Evolutionary conservation across 169 alveolate genomes (phyloP).

Genomic region (Cryptosporidium sp.): DNA sequence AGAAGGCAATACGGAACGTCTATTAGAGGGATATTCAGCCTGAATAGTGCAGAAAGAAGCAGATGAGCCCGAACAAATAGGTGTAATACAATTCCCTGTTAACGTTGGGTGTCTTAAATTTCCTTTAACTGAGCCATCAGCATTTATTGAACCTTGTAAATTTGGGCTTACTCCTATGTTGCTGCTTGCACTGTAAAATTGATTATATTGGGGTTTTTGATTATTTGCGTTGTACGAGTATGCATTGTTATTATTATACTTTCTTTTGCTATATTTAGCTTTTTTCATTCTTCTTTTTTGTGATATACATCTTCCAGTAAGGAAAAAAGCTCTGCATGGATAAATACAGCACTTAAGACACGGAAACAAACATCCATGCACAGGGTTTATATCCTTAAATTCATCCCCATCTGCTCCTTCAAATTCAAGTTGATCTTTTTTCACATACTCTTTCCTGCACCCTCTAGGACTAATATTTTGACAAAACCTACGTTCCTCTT

Average conservation of each 20-base stretch:
- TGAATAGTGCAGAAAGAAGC: conserved; percentile 71
- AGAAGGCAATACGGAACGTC: conserved; percentile 72
- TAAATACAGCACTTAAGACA: conserved; percentile 68
- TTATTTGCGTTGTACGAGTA: background rate
- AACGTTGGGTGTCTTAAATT: conserved; percentile 57
- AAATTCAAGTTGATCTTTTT: conserved; percentile 13
- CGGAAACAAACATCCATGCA: conserved; percentile 68
- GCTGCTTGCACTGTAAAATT: conserved; percentile 67
- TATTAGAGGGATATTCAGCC: conserved; percentile 62
- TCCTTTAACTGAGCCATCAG: conserved; percentile 15
- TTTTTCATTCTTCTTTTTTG: conserved; percentile 57
- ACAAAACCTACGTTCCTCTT: conserved; percentile 56
- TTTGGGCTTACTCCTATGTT: conserved; percentile 25
- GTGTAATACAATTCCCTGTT: conserved; percentile 62
- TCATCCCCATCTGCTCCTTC: conserved; percentile 21
- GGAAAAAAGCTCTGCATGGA: conserved; percentile 69
- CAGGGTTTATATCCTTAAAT: conserved; percentile 55
- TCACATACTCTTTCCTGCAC: background rate
- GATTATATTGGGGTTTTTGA: conserved; percentile 52
- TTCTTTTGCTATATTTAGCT: conserved; percentile 5
- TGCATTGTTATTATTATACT: background rate
- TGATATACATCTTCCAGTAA: conserved; percentile 50
- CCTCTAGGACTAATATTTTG: conserved; percentile 8
- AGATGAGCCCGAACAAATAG: conserved; percentile 63
- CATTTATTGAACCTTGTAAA: conserved; percentile 16